Base-by-base conservation (phyloP, 108 stramenopile species). In the Conticribra weissflogii region DNA sequence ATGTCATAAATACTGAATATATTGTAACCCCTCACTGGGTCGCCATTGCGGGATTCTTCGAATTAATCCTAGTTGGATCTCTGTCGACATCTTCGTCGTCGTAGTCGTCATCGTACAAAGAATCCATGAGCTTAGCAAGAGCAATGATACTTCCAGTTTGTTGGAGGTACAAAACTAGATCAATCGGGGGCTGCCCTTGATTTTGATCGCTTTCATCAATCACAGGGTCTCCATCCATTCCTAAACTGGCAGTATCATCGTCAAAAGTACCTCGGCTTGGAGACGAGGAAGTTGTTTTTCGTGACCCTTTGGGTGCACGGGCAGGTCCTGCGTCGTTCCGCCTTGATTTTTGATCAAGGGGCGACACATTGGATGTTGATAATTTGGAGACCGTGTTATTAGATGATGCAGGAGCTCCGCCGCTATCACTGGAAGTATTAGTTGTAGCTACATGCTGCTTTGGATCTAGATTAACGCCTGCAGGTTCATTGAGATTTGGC, bases 131-230 rank as follows among this genome's bases (percentile, higher is more conserved):
- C 70, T 91, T 91, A 27, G 93, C 88, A 27, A 94, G 56, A 5
- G 88, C 90, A 80, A 94, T 94, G 29, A 94, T 91, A 53, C 85
- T 87, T 44, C 90, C 90, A 25, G 88, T 91, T 63, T 91, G 86
- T 63, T 94, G 85, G 17, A 94, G 71, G 46, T 91, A 94, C 18
- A 88, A 55, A 15, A 90, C 90, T 34, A 94, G 83, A 77, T 94
- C 93, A 70, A 94, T 84, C 3, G 88, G 62, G 52, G 87, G 85
- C 51, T 87, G 82, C 22, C 63, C 72, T 25, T 46, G 48, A 47
- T 83, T 78, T 45, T 62, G 54, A 55, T 84, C 82, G 18, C 79
- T 61, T 8, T 89, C 85, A 30, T 84, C 70, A 52, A 71, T 54
- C 45, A 71, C 79, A 41, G 77, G 78, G 52, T 63, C 54, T 66